Conservation (phyloP, 2,329 filamentous ascomycete genomes). For the Penicillium sp. region DNA sequence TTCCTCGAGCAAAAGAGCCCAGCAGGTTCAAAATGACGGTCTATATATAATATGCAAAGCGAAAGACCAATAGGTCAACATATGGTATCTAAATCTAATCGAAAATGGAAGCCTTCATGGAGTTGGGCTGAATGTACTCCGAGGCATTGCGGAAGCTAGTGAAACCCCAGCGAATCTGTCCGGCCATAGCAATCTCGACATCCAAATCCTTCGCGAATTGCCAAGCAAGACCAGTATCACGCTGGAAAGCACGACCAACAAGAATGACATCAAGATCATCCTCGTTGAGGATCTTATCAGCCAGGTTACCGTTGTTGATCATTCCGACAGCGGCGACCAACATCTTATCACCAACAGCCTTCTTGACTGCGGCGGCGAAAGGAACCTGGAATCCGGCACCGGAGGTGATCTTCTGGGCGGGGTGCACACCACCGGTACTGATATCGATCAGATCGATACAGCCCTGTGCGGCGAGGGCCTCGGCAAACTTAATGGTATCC, state of each 20-base stretch:
- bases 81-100: conserved; percentile 19
- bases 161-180: conserved; percentile 36
- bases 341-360: conserved; percentile 70
- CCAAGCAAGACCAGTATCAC: conserved; percentile 28
- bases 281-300: conserved; percentile 60
- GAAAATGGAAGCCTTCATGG: conserved; percentile 29
- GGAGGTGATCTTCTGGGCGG: conserved; percentile 42
- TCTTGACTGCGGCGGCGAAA: conserved; percentile 71
- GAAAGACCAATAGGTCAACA: not conserved
- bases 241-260: conserved; percentile 34
- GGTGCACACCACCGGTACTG: conserved; percentile 71
- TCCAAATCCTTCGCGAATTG: conserved; percentile 32
- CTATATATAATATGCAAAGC: conserved; percentile 1
- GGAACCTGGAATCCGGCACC: conserved; percentile 72
- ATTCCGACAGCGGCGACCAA: conserved; percentile 73
- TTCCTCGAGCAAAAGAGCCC: too few relatives aligned
- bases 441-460: conserved; percentile 79
- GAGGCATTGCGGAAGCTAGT: conserved; percentile 30
- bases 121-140: conserved; percentile 28
- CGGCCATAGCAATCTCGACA: conserved; percentile 32
- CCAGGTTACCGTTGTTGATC: conserved; percentile 70
- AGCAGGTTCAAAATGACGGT: too few relatives aligned
- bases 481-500: conserved; percentile 65
- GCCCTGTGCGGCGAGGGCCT: conserved; percentile 68
- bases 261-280: conserved; percentile 66